Evolutionary conservation across 2,329 filamentous ascomycete species (phyloP).

Genomic region (Onygenales sp.): DNA sequence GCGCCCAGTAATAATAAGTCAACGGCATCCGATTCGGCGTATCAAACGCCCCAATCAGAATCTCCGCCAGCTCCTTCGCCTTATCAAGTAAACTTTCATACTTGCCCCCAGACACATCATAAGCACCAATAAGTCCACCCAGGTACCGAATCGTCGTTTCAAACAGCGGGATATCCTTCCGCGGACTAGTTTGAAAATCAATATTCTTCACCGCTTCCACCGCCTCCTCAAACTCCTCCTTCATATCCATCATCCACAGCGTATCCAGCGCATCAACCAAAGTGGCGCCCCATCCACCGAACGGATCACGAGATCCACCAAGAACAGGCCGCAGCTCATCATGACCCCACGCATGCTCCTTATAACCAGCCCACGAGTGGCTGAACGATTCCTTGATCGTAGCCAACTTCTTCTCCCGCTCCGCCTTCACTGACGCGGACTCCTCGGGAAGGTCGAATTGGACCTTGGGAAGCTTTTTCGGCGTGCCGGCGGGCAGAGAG

Average conservation of each 20-base stretch:
- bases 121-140: slow-evolving; percentile 44
- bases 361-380: slow-evolving; percentile 53
- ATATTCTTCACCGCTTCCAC: slow-evolving; percentile 43
- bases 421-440: slow-evolving; percentile 19
- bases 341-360: slow-evolving; percentile 52
- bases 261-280: slow-evolving; percentile 54
- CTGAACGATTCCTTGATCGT: slow-evolving; percentile 44
- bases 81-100: slow-evolving; percentile 42
- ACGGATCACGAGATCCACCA: slow-evolving; percentile 45
- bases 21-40: slow-evolving; percentile 21
- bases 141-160: slow-evolving; percentile 46
- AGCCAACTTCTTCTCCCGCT: slow-evolving; percentile 31
- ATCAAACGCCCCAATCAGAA: slow-evolving; percentile 40
- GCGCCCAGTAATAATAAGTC: slow-evolving; percentile 63
- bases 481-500: slow-evolving; percentile 42
- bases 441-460: slow-evolving; percentile 21
- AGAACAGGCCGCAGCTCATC: slow-evolving; percentile 54
- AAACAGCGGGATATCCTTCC: slow-evolving; percentile 33
- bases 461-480: slow-evolving; percentile 17
- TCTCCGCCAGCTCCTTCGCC: slow-evolving; percentile 45
- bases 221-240: slow-evolving; percentile 48
- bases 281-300: slow-evolving; percentile 55
- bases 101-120: slow-evolving; percentile 49
- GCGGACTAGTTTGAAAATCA: slow-evolving; percentile 41
- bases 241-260: slow-evolving; percentile 52